Percentiles rank a stretch among this genome's conserved stretches.
Conservation (phyloP, 1,284 basidiomycete species). For the Trichosporon coremiiforme region DNA sequence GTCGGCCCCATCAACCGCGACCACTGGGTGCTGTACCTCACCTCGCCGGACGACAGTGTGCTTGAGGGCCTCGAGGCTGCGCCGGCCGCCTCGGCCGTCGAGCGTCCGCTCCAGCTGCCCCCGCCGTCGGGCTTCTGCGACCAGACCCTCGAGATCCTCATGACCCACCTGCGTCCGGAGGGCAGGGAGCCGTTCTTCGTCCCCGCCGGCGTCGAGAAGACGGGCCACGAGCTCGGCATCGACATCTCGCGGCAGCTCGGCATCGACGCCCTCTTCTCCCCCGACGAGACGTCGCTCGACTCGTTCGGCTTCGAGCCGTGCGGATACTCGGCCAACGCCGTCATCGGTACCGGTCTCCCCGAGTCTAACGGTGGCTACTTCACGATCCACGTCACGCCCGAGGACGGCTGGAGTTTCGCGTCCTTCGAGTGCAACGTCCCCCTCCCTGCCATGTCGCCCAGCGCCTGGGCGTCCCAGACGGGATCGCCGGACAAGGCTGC, state of each 20-base stretch:
- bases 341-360: constrained; percentile 64
- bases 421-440: constrained; percentile 99
- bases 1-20: constrained; percentile 98
- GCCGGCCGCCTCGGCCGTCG: constrained; percentile 11
- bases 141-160: constrained; percentile 97
- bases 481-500: background rate
- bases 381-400: constrained; percentile 98
- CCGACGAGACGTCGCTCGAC: constrained; percentile 78
- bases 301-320: constrained; percentile 94
- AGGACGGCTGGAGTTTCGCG: constrained; percentile 95
- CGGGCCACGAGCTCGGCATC: constrained; percentile 66
- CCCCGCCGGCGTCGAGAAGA: constrained; percentile 47
- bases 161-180: constrained; percentile 83
- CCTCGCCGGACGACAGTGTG: constrained; percentile 60
- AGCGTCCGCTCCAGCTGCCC: constrained; percentile 23
- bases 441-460: constrained; percentile 55
- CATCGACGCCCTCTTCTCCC: constrained; percentile 79
- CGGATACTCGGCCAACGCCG: constrained; percentile 94
- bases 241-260: constrained; percentile 74
- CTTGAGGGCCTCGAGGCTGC: constrained; percentile 2
- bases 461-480: background rate
- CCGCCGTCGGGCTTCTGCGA: constrained; percentile 58
- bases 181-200: constrained; percentile 81
- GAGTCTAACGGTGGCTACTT: constrained; percentile 76
- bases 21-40: constrained; percentile 97